Conservation (phyloP, 257 asterid species). For the Fraxinus quadrangulata region DNA sequence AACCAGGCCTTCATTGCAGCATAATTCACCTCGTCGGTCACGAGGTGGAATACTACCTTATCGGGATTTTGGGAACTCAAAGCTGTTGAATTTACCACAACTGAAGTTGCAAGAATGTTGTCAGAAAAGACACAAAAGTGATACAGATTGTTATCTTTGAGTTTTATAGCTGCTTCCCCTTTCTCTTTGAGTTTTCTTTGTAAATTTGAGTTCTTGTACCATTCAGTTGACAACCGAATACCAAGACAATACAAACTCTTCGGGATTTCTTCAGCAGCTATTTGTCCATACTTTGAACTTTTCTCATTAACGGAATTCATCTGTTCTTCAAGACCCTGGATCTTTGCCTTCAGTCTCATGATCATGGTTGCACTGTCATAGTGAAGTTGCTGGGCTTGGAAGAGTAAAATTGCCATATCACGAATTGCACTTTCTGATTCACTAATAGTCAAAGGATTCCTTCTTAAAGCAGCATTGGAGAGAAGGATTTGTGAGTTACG, state of each 20-base stretch:
- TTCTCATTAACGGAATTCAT: constrained; percentile 39
- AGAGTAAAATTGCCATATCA: constrained; percentile 48
- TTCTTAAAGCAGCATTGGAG: constrained; percentile 47
- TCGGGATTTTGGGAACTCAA: constrained; percentile 40
- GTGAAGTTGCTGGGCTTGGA: constrained; percentile 52
- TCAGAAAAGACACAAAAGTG: constrained; percentile 56
- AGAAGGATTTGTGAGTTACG: constrained; percentile 46
- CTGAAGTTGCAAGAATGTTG: constrained; percentile 52
- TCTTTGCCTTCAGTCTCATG: constrained; percentile 48
- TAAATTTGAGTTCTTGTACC: constrained; percentile 41
- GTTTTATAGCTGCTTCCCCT: constrained; percentile 30
- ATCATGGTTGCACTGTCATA: constrained; percentile 53
- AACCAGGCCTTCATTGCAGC: constrained; percentile 60
- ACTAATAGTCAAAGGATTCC: constrained; percentile 42
- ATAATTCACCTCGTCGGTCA: constrained; percentile 52
- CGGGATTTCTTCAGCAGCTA: constrained; percentile 58
- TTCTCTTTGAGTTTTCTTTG: constrained; percentile 30
- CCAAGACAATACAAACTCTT: constrained; percentile 52
- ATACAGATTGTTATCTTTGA: constrained; percentile 37
- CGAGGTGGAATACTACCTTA: constrained; percentile 44
- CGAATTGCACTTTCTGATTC: constrained; percentile 47
- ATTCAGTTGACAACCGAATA: constrained; percentile 44
- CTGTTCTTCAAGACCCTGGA: constrained; percentile 56
- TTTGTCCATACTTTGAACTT: constrained; percentile 52
- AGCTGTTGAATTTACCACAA: constrained; percentile 51